Conservation (phyloP, 192 early-diverging fungal genomes). For the Umbelopsis ramanniana region DNA sequence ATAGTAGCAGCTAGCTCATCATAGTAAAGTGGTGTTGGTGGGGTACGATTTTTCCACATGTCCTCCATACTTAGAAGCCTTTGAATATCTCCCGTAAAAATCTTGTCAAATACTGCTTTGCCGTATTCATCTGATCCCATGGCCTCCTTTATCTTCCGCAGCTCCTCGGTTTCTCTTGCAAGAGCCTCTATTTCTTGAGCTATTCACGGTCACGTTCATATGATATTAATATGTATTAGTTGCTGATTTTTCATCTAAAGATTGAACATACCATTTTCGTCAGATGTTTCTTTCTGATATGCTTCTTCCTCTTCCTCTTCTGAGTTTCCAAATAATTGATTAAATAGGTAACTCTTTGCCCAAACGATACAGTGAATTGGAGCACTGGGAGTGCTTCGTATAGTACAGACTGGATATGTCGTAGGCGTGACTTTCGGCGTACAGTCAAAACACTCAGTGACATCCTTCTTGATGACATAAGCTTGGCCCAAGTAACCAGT, state of each 20-base stretch:
- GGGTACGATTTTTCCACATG: constrained; percentile 80
- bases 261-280: constrained; percentile 56
- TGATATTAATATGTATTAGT: neutral
- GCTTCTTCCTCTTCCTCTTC: constrained; percentile 58
- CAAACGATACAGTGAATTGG: constrained; percentile 99
- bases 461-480: constrained; percentile 76
- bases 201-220: constrained; percentile 25
- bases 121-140: constrained; percentile 65
- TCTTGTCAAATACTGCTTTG: constrained; percentile 71
- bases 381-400: constrained; percentile 90
- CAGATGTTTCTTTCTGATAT: constrained; percentile 35
- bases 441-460: constrained; percentile 95
- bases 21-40: constrained; percentile 73
- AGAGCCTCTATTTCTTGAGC: constrained; percentile 78
- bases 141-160: constrained; percentile 68
- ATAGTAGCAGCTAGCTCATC: constrained; percentile 39
- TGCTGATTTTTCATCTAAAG: neutral
- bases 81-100: constrained; percentile 81
- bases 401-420: constrained; percentile 96
- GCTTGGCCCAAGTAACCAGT: constrained; percentile 94
- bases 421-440: constrained; percentile 82
- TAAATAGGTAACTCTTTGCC: constrained; percentile 97
- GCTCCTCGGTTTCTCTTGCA: constrained; percentile 70
- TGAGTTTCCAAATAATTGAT: constrained; percentile 77
- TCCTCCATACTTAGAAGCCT: constrained; percentile 84